These are phyloP conservation scores for Conticribra weissflogii DNA, from an alignment of 108 stramenopile genomes.

Conservation along the genomic window DNA sequence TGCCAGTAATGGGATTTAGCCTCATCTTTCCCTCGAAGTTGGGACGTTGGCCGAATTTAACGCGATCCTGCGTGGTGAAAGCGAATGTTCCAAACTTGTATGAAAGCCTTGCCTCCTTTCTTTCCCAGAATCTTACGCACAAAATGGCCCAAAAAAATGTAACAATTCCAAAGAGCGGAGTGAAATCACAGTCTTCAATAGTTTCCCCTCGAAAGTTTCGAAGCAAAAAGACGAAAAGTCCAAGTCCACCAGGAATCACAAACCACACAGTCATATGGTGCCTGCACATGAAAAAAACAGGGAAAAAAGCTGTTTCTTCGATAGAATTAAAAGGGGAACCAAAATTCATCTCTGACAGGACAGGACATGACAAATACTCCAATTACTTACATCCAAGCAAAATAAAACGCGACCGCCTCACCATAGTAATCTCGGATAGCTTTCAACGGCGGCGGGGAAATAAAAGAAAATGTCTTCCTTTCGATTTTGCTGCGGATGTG, in stretches of 20 bases:
- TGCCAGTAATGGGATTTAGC: constrained; percentile 67
- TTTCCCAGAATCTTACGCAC: constrained; percentile 70
- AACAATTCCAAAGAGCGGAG: constrained; percentile 66
- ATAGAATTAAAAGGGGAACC: no score
- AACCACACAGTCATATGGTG: constrained; percentile 57
- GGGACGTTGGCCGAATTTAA: constrained; percentile 43
- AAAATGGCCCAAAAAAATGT: constrained; percentile 73
- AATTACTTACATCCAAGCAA: constrained; percentile 87
- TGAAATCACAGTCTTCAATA: constrained; percentile 66
- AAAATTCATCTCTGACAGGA: no score
- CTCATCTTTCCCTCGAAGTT: constrained; percentile 65
- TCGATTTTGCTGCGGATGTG: constrained; percentile 37
- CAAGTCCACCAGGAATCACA: constrained; percentile 50
- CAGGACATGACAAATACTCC: no score
- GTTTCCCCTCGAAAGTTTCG: constrained; percentile 58
- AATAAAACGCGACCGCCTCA: constrained; percentile 67
- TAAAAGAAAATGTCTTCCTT: constrained; percentile 30
- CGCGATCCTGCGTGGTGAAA: constrained; percentile 21
- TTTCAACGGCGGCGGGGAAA: constrained; percentile 47
- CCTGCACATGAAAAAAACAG: no score
- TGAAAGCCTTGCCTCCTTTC: constrained; percentile 53
- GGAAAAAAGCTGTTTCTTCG: no score
- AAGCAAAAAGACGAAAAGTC: constrained; percentile 40
- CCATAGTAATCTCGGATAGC: constrained; percentile 68
- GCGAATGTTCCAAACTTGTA: constrained; percentile 65